Percentiles rank a stretch among this genome's conserved stretches.
Evolutionary conservation across 2,329 filamentous ascomycete genomes (phyloP).

Genomic region (Myrmaecium sp.): DNA sequence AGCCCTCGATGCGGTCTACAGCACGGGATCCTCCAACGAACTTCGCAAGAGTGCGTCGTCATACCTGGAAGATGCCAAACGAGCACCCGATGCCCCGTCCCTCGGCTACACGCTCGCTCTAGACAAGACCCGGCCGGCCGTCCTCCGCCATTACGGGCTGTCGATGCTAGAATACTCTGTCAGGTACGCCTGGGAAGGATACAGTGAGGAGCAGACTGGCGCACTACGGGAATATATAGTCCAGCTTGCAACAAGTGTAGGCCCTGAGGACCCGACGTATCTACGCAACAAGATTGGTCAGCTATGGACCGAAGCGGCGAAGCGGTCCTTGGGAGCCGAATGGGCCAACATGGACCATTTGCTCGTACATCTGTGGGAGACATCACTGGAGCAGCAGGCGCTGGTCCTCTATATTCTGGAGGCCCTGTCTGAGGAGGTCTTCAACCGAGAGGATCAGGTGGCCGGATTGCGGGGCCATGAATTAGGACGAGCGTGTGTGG

Average conservation of each 20-base stretch:
- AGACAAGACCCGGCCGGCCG: constrained; percentile 55
- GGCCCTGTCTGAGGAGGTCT: constrained; percentile 84
- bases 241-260: constrained; percentile 55
- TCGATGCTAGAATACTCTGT: constrained; percentile 83
- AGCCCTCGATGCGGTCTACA: constrained; percentile 78
- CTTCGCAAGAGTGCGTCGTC: constrained; percentile 65
- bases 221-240: constrained; percentile 62
- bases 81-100: constrained; percentile 58
- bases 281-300: constrained; percentile 87
- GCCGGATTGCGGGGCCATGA: constrained; percentile 69
- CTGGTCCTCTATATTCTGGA: constrained; percentile 80
- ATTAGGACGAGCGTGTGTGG: constrained; percentile 77
- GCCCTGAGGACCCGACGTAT: constrained; percentile 59
- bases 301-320: constrained; percentile 88
- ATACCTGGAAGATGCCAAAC: constrained; percentile 77
- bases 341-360: constrained; percentile 91
- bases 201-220: constrained; percentile 48
- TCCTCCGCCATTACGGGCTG: constrained; percentile 85
- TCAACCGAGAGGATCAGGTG: constrained; percentile 75
- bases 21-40: constrained; percentile 62
- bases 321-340: constrained; percentile 77
- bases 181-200: constrained; percentile 66
- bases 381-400: constrained; percentile 52
- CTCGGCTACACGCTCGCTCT: constrained; percentile 73
- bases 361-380: constrained; percentile 63